phyloP scores from a whole-genome alignment of 2,329 filamentous ascomycete genomes.

The Ascochyta fabae region DNA sequence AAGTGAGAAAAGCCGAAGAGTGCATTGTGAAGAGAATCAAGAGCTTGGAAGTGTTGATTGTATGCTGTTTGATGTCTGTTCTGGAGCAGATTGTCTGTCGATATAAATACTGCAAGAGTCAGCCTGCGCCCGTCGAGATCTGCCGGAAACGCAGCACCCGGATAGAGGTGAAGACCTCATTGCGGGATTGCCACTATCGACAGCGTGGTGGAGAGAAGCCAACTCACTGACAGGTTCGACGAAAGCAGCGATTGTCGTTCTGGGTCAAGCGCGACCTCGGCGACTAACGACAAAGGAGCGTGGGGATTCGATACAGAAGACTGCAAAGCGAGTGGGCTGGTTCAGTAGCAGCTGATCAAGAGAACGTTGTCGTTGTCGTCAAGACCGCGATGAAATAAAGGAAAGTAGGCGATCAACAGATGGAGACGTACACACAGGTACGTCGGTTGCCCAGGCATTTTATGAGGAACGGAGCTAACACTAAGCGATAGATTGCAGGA shows the following conservation, averaged over 20 bases:
- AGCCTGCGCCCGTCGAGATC: constrained; percentile 4
- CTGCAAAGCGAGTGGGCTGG: not conserved
- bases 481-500: constrained; percentile 6
- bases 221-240: constrained; percentile 15
- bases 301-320: not conserved
- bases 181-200: constrained; percentile 2
- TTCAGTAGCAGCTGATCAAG: constrained; percentile 1
- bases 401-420: not conserved
- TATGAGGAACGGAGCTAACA: constrained; percentile 7
- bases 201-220: not conserved
- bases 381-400: constrained; percentile 1
- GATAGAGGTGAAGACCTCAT: constrained; percentile 5
- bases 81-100: not conserved
- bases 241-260: constrained; percentile 14
- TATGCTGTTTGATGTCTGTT: constrained; percentile 1
- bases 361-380: constrained; percentile 8
- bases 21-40: constrained; percentile 34
- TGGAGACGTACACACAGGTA: not conserved
- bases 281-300: constrained; percentile 11
- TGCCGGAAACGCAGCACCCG: constrained; percentile 11
- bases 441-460: constrained; percentile 8
- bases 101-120: constrained; percentile 16
- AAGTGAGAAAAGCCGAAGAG: constrained; percentile 32
- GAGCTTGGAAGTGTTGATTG: constrained; percentile 8
- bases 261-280: constrained; percentile 11